phyloP scores from a whole-genome alignment of 768 basidiomycete genomes.

The Lactarius hengduanensis region DNA sequence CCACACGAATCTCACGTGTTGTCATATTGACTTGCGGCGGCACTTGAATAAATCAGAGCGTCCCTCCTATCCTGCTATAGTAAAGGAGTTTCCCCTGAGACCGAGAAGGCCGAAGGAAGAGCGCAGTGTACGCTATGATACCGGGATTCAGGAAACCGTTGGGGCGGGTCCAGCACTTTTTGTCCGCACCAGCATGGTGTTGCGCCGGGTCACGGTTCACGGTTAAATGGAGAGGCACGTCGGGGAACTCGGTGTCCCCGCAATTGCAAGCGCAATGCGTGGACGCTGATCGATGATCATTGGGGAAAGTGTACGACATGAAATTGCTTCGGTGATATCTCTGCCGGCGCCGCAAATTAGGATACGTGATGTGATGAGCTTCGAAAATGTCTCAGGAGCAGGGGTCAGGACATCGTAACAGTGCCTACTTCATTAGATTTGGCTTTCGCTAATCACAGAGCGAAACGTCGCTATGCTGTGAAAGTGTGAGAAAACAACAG shows the following conservation, averaged over 20 bases:
- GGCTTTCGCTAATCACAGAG: background rate
- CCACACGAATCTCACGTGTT: background rate
- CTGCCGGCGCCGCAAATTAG: slow-evolving; percentile 1
- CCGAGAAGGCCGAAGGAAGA: slow-evolving; percentile 5
- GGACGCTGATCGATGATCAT: background rate
- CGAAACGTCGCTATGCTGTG: background rate
- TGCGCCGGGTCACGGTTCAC: background rate
- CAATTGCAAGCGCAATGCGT: slow-evolving; percentile 56
- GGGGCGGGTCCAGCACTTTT: slow-evolving; percentile 6
- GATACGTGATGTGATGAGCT: background rate
- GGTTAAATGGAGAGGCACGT: slow-evolving; percentile 47
- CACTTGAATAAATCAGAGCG: slow-evolving; percentile 16
- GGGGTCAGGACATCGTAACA: slow-evolving; percentile 5
- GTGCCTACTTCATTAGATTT: background rate
- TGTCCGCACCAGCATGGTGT: background rate
- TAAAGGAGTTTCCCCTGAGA: slow-evolving; percentile 15
- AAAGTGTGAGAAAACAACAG: background rate
- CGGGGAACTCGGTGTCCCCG: slow-evolving; percentile 62
- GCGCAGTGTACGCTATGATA: slow-evolving; percentile 6
- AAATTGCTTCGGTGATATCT: background rate
- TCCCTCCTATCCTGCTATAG: background rate
- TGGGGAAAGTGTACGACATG: slow-evolving; percentile 3
- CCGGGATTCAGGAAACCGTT: slow-evolving; percentile 12
- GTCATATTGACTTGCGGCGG: slow-evolving; percentile 13
- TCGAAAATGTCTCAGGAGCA: background rate